These are phyloP conservation scores for Asterionellopsis glacialis DNA, from an alignment of 108 stramenopile genomes.

Conservation along the genomic window DNA sequence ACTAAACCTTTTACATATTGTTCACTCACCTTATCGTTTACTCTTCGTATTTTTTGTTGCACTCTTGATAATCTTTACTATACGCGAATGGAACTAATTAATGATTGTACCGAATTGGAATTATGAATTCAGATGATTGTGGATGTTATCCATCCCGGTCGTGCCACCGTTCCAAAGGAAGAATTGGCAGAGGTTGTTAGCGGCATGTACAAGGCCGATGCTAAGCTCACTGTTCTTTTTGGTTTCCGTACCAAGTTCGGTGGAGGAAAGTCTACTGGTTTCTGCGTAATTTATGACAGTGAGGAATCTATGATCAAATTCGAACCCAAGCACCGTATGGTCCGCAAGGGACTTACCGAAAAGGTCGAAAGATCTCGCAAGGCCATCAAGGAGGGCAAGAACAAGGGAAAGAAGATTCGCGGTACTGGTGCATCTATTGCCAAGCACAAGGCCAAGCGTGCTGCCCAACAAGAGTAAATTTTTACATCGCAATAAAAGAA, in stretches of 20 bases:
- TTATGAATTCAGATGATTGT: conserved; percentile 77
- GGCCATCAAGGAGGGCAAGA: conserved; percentile 99
- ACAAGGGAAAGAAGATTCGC: conserved; percentile 96
- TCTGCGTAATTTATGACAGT: conserved; percentile 97
- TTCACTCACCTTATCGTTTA: not conserved
- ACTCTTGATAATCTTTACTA: not conserved
- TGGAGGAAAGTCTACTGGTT: conserved; percentile 97
- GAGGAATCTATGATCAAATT: conserved; percentile 93
- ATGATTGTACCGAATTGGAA: not conserved
- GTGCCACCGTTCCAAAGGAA: conserved; percentile 90
- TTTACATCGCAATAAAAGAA: conserved; percentile 1
- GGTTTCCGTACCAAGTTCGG: conserved; percentile 97
- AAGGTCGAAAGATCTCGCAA: conserved; percentile 93
- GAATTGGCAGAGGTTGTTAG: conserved; percentile 93
- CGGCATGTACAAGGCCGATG: conserved; percentile 93
- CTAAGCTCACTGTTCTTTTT: conserved; percentile 84
- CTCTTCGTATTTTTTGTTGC: not conserved
- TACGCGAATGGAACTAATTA: not conserved
- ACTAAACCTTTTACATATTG: too few relatives aligned
- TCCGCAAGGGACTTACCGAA: conserved; percentile 80
- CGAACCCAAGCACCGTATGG: conserved; percentile 94
- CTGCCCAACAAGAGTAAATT: conserved; percentile 77
- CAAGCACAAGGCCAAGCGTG: conserved; percentile 99
- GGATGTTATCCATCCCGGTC: conserved; percentile 96
- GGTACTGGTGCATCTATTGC: conserved; percentile 97